These are phyloP conservation scores for Ormosia emarginata DNA, from an alignment of 306 rosid genomes.

Conservation along the genomic window DNA sequence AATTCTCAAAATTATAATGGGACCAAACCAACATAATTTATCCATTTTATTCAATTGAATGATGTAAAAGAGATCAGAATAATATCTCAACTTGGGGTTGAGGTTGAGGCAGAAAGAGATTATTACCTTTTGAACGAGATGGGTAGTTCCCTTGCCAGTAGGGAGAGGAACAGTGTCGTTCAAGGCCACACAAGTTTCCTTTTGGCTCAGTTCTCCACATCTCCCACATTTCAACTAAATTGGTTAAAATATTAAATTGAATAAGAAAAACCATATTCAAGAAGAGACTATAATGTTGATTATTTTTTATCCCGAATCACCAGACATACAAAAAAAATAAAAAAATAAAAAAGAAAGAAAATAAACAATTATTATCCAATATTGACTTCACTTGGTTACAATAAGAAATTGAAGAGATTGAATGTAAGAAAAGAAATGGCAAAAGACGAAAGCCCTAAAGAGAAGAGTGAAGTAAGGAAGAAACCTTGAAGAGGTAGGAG, in stretches of 20 bases:
- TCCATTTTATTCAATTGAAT: background rate
- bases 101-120: background rate
- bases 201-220: slow-evolving; percentile 83
- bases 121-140: slow-evolving; percentile 82
- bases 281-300: too few species aligned
- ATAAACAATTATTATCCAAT: background rate
- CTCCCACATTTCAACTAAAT: slow-evolving; percentile 71
- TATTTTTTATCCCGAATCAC: too few species aligned
- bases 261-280: background rate
- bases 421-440: too few species aligned
- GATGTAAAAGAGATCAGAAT: background rate
- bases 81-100: background rate
- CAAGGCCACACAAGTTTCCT: slow-evolving; percentile 67
- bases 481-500: slow-evolving; percentile 77
- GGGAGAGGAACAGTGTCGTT: slow-evolving; percentile 77
- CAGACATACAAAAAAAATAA: too few species aligned
- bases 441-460: too few species aligned
- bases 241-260: too few species aligned
- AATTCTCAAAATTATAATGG: background rate
- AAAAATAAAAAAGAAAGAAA: too few species aligned
- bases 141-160: slow-evolving; percentile 63
- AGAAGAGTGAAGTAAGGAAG: background rate
- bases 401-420: background rate
- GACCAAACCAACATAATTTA: background rate
- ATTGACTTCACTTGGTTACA: background rate